These are phyloP conservation scores for Carex sylvatica DNA, from an alignment of 202 grass and related monocot species.

Conservation along the genomic window DNA sequence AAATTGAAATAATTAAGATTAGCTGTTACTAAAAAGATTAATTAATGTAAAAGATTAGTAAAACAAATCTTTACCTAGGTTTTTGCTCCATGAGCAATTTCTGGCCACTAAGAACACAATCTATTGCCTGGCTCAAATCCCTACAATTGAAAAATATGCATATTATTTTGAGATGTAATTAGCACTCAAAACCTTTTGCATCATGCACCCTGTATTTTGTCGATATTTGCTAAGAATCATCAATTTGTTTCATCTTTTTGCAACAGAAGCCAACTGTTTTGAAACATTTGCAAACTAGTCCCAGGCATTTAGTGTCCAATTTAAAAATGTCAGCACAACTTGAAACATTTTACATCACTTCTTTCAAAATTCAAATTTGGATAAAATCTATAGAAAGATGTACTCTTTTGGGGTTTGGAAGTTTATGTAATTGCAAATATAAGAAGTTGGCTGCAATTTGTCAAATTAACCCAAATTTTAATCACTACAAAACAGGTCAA, in stretches of 20 bases:
- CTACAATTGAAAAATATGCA: conserved; percentile 31
- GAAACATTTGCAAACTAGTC: neutral
- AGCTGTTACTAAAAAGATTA: neutral
- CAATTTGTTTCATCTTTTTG: neutral
- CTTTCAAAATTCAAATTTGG: neutral
- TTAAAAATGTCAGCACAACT: neutral
- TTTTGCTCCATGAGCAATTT: conserved; percentile 44
- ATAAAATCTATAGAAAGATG: neutral
- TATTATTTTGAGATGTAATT: neutral
- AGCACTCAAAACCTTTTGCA: neutral
- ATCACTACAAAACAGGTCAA: neutral
- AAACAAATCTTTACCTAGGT: conserved; percentile 38
- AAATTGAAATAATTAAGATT: neutral
- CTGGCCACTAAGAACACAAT: conserved; percentile 79
- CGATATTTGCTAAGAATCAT: neutral
- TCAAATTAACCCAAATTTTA: neutral
- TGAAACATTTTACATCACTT: neutral
- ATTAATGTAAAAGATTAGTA: neutral
- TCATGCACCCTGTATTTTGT: neutral
- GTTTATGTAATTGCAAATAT: neutral
- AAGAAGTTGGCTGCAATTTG: neutral
- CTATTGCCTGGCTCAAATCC: conserved; percentile 78
- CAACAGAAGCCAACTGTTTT: neutral
- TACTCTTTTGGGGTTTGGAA: neutral
- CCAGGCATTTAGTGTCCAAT: neutral